phyloP scores from a whole-genome alignment of 352 stramenopile genomes.

The Globisporangium radiosum region DNA sequence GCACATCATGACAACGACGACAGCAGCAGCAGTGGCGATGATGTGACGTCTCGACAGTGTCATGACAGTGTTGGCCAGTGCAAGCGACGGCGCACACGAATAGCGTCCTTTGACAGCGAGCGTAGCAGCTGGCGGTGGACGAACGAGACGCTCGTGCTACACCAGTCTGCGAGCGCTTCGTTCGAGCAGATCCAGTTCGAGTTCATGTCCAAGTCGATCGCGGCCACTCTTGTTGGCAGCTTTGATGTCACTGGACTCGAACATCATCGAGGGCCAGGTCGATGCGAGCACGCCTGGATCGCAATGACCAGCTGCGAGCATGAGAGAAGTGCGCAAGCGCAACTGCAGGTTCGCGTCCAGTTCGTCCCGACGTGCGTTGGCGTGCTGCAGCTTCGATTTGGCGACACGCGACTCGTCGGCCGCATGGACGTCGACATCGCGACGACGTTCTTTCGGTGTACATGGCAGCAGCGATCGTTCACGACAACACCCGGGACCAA shows the following conservation, averaged over 20 bases:
- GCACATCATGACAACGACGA: not conserved
- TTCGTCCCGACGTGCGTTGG: conserved; percentile 1
- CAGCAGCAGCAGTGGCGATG: not conserved
- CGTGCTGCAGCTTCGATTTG: conserved; percentile 5
- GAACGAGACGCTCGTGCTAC: conserved; percentile 16
- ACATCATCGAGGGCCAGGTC: not conserved
- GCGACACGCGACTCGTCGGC: not conserved
- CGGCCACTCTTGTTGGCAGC: not conserved
- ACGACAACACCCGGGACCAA: not conserved
- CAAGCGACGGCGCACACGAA: conserved; percentile 6
- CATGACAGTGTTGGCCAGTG: not conserved
- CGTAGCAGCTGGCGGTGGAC: conserved; percentile 18
- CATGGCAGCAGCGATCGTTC: conserved; percentile 3
- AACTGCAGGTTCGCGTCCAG: not conserved
- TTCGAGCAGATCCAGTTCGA: conserved; percentile 3
- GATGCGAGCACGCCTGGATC: conserved; percentile 4
- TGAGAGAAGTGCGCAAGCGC: not conserved
- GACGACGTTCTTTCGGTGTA: conserved; percentile 7
- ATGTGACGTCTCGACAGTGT: not conserved
- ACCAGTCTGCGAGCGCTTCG: not conserved
- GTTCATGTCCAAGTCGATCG: not conserved
- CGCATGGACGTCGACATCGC: not conserved
- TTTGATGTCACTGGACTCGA: not conserved
- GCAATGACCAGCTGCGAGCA: not conserved
- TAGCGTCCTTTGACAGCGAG: not conserved